phyloP scores from a whole-genome alignment of 352 stramenopile species.

The Blastocystis sp. region DNA sequence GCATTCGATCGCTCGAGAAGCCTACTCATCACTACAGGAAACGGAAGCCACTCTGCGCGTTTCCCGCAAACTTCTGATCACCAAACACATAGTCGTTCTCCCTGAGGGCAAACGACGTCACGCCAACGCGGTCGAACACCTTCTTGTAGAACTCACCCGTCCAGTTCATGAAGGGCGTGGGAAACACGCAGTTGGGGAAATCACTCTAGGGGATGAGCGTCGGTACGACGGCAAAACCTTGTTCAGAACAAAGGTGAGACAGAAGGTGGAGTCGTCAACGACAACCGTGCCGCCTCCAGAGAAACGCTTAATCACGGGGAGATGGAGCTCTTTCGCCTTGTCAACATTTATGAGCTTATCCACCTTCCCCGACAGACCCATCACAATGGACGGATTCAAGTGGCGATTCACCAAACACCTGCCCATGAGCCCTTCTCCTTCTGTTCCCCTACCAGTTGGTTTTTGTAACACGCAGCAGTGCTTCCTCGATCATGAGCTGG shows the following conservation, averaged over 20 bases:
- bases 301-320: slow-evolving; percentile 88
- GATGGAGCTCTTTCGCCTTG: slow-evolving; percentile 71
- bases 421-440: neutral
- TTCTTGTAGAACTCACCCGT: slow-evolving; percentile 72
- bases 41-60: slow-evolving; percentile 79
- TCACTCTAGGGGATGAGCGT: slow-evolving; percentile 73
- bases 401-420: slow-evolving; percentile 54
- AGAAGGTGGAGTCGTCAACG: slow-evolving; percentile 86
- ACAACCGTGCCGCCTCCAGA: slow-evolving; percentile 93
- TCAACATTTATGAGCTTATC: slow-evolving; percentile 72
- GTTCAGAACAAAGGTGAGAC: slow-evolving; percentile 86
- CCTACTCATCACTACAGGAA: slow-evolving; percentile 71
- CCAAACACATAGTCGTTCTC: slow-evolving; percentile 94
- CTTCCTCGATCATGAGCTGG: slow-evolving; percentile 65
- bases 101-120: slow-evolving; percentile 79
- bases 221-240: slow-evolving; percentile 71
- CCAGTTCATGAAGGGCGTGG: slow-evolving; percentile 72
- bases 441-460: slow-evolving; percentile 14
- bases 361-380: slow-evolving; percentile 72
- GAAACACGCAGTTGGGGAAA: slow-evolving; percentile 71
- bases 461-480: slow-evolving; percentile 32
- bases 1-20: slow-evolving; percentile 77
- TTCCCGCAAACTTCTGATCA: slow-evolving; percentile 89
- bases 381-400: slow-evolving; percentile 71
- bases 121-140: slow-evolving; percentile 70